Conservation (phyloP, 2,329 filamentous ascomycete species). For the Phoma sp. region DNA sequence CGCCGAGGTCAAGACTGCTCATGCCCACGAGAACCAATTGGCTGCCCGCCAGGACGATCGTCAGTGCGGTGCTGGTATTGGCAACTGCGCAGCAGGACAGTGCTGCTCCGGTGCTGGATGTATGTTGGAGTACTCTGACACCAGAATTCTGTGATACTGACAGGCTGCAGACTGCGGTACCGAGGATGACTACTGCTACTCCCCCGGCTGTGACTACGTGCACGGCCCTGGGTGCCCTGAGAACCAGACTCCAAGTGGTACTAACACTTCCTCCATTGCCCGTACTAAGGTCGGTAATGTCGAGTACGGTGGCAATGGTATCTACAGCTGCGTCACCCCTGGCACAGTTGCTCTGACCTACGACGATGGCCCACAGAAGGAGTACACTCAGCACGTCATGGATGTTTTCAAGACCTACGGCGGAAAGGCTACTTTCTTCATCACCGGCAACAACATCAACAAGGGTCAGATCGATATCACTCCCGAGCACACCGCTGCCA, state of each 20-base stretch:
- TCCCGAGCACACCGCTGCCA: conserved; percentile 55
- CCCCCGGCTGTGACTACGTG: conserved; percentile 66
- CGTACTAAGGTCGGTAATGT: conserved; percentile 62
- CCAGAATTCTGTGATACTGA: conserved; percentile 16
- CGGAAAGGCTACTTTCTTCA: conserved; percentile 72
- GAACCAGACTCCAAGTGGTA: conserved; percentile 61
- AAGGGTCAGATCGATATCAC: conserved; percentile 63
- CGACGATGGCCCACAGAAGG: conserved; percentile 67
- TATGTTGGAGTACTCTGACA: conserved; percentile 15
- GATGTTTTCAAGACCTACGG: conserved; percentile 65
- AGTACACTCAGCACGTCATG: conserved; percentile 66
- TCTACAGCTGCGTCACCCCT: conserved; percentile 59
- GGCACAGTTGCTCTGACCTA: conserved; percentile 70
- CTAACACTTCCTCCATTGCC: conserved; percentile 60
- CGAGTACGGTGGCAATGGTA: conserved; percentile 62
- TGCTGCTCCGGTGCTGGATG: conserved; percentile 46
- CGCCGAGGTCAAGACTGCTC: conserved; percentile 28
- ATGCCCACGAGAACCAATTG: conserved; percentile 25
- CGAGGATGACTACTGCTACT: conserved; percentile 62
- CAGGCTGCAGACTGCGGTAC: conserved; percentile 56
- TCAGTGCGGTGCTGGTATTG: conserved; percentile 41
- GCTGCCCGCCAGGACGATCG: conserved; percentile 40
- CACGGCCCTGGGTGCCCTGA: conserved; percentile 68
- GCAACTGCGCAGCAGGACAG: conserved; percentile 40
- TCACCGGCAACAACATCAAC: conserved; percentile 63